Conservation (phyloP, 352 stramenopile species). For the Pythium phragmitis region DNA sequence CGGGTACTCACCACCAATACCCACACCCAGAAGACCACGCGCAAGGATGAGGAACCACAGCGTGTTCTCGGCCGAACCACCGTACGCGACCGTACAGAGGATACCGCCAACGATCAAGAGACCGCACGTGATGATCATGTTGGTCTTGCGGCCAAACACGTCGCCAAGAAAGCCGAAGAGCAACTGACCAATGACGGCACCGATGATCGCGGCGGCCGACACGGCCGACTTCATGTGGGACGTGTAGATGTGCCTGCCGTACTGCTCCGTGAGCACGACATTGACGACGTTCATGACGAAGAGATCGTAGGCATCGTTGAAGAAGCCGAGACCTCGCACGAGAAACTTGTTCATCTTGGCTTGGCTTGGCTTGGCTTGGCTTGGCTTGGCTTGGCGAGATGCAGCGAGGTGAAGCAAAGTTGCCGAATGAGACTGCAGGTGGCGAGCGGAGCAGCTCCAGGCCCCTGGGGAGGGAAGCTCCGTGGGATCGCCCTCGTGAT, state of each 20-base stretch:
- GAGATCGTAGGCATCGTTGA: slow-evolving; percentile 49
- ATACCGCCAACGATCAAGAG: slow-evolving; percentile 38
- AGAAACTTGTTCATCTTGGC: slow-evolving; percentile 41
- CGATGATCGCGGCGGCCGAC: slow-evolving; percentile 34
- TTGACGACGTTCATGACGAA: slow-evolving; percentile 56
- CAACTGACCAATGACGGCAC: slow-evolving; percentile 37
- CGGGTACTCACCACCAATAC: slow-evolving; percentile 39
- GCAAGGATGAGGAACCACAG: slow-evolving; percentile 43
- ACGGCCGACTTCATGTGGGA: slow-evolving; percentile 33
- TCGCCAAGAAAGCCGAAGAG: slow-evolving; percentile 37
- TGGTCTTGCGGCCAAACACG: slow-evolving; percentile 38
- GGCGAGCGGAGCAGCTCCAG: neutral
- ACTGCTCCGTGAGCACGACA: slow-evolving; percentile 43
- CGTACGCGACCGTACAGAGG: slow-evolving; percentile 34
- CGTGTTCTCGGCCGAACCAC: slow-evolving; percentile 31
- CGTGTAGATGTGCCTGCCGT: slow-evolving; percentile 38
- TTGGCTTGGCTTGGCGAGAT: neutral
- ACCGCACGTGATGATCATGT: slow-evolving; percentile 41
- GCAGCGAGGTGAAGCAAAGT: slow-evolving; percentile 14
- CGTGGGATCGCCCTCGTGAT: neutral
- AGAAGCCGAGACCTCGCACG: slow-evolving; percentile 44
- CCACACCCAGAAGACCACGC: slow-evolving; percentile 38
- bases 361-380: slow-evolving; percentile 1
- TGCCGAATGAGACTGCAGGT: slow-evolving; percentile 16
- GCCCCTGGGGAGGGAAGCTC: neutral